Evolutionary conservation across 371 early-diverging fungal species (phyloP), one percentile per base, ranked within the genome.

Genomic region (Gilbertella persicaria): DNA sequence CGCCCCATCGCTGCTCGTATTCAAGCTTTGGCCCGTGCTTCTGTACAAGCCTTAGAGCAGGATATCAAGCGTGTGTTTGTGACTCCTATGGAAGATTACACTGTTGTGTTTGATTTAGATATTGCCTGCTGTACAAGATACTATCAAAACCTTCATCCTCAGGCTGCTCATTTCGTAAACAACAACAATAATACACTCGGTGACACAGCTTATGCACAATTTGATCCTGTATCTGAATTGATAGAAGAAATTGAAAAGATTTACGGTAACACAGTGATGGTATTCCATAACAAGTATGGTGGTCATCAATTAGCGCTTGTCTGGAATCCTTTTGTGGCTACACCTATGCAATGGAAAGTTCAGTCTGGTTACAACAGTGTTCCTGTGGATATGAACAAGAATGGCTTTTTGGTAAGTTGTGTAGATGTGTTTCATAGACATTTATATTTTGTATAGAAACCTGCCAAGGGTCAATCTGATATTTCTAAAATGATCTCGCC

Each of bases 211-310:
- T 70, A 55, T 53, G 73, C 82, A 19, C 77, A 79, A 41, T 83
- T 89, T 52, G 86, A 93, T 60, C 86, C 90, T 5, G 82, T 83
- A 0, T 60, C 78, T 13, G 71, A 68, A 21, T 87, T 79, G 50
- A 45, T 91, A 25, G 47, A 66, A 0, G 91, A 91, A 38, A 66
- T 90, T 28, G 71, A 84, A 75, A 58, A 53, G 9, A 45, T 73
- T 12, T 85, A 72, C 64, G 81, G 82, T 1, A 67, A 83, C 20
- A 65, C 74, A 4, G 67, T 86, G 16, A 48, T 84, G 53, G 82
- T 91, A 39, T 94, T 91, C 75, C 67, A 85, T 58, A 88, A 92
- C 59, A 63, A 69, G 33, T 90, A 88, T 46, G 94, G 94, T 28
- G 92, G 94, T 33, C 84, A 85, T 46, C 70, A 71, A 26, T 73